A percentile compares a stretch with the other conserved stretches of the same genome.
phyloP scores from a whole-genome alignment of 805 yeast species.

The Tetrapisispora fleetii region DNA sequence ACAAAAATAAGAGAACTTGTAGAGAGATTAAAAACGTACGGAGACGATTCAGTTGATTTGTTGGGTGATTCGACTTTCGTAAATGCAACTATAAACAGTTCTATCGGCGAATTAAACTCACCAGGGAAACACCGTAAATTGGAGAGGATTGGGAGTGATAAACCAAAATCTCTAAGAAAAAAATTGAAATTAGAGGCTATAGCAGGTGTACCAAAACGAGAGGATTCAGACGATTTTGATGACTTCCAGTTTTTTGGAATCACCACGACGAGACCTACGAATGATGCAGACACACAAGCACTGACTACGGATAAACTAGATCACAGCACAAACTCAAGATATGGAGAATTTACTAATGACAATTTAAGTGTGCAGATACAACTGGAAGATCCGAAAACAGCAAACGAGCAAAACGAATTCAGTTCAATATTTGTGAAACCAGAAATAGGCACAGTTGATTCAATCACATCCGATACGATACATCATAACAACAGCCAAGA shows the following conservation, averaged over 20 bases:
- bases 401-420: neutral
- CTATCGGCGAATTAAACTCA: slow-evolving; percentile 15
- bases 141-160: slow-evolving; percentile 1
- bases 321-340: neutral
- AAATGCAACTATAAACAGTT: slow-evolving; percentile 11
- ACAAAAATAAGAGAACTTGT: slow-evolving; percentile 13
- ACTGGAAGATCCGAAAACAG: neutral
- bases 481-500: neutral
- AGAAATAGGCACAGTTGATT: neutral
- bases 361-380: neutral
- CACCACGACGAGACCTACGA: neutral
- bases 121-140: slow-evolving; percentile 17
- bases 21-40: slow-evolving; percentile 4
- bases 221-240: slow-evolving; percentile 8
- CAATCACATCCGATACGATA: neutral
- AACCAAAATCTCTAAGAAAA: neutral
- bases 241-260: slow-evolving; percentile 20
- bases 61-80: slow-evolving; percentile 12
- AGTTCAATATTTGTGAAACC: neutral
- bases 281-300: too few relatives aligned
- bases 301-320: neutral
- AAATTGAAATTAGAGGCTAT: neutral
- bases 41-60: neutral
- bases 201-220: too few relatives aligned
- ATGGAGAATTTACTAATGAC: neutral